Base-by-base conservation (phyloP, 768 basidiomycete genomes). In the Xerocomus brunneocitrinus region DNA sequence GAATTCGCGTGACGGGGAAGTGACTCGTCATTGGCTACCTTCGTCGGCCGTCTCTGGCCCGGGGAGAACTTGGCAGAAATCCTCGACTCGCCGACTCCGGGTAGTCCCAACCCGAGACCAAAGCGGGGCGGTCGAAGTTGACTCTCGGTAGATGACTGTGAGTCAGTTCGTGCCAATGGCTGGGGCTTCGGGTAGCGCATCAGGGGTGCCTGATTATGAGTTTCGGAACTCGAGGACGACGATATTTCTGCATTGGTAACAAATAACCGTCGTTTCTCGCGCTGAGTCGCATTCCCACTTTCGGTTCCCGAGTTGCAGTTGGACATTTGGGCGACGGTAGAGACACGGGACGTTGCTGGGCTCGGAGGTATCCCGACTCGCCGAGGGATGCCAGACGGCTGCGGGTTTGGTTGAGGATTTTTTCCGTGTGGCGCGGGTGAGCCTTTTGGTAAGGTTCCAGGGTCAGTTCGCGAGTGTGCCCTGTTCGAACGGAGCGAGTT, bases 221-320 rank as follows among this genome's bases (percentile, higher is more conserved):
- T 71, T 28, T 74, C 77, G 3, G 75, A 76, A 44, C 76, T 69
- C 19, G 69, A 72, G 8, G 77, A 75, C 3, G 73, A 64, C n/a
- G 72, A 60, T 10, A 74, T 69, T 40, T 74, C 73, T 1, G 74
- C 73, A 52, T 79, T 79, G 7, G 76, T 70, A 25, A 80, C 74
- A 10, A 73, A 74, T 16, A 79, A 63, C 39, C 72, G 77, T 5
- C 78, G 72, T 47, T 66, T 68, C 24, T 66, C 65, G n/a, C 22
- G 50, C 28, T 44, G 58, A 10, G 22, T 42, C 25, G 55, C 34
- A 16, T 74, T 70, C 35, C 67, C 63, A 41, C 65, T 62, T 44
- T 71, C 70, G n/a, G 56, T 49, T 49, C 79, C 76, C 30, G 59
- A 46, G 25, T 54, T 56, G 24, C 53, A 50, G 16, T 60, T 50